phyloP scores from a whole-genome alignment of 2,329 filamentous ascomycete genomes.

The Fusarium sp. region DNA sequence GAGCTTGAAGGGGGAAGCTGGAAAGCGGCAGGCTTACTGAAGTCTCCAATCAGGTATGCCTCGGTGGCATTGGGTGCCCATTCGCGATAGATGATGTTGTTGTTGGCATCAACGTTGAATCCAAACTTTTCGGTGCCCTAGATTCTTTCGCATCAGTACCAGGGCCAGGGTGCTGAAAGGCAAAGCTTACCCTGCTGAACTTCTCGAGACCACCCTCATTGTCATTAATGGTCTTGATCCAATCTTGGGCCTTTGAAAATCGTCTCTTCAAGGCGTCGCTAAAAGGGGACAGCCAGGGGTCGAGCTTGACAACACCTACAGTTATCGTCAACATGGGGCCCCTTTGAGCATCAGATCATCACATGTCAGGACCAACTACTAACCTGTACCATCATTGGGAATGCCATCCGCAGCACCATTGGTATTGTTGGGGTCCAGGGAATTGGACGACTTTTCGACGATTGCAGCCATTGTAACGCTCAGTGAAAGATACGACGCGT shows the following conservation, averaged over 20 bases:
- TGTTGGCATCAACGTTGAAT: conserved; percentile 82
- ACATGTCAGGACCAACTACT: conserved; percentile 40
- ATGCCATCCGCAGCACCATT: conserved; percentile 60
- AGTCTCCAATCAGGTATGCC: conserved; percentile 92
- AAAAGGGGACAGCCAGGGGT: conserved; percentile 92
- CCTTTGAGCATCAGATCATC: conserved; percentile 34
- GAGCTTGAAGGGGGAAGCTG: conserved; percentile 6
- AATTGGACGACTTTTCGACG: conserved; percentile 57
- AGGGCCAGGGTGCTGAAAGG: background rate
- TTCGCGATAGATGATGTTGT: conserved; percentile 91
- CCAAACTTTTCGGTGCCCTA: conserved; percentile 90
- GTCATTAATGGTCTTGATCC: conserved; percentile 86
- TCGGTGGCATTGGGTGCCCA: conserved; percentile 93
- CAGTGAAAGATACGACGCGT: conserved; percentile 21
- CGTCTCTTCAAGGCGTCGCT: conserved; percentile 79
- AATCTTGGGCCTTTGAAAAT: conserved; percentile 83
- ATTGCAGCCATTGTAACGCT: conserved; percentile 47
- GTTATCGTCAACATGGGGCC: conserved; percentile 32
- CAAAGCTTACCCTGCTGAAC: conserved; percentile 79
- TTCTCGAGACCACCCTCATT: conserved; percentile 90
- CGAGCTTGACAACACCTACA: conserved; percentile 84
- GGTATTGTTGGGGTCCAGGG: conserved; percentile 51
- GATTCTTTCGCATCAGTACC: conserved; percentile 7
- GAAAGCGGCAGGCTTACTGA: conserved; percentile 71
- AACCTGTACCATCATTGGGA: conserved; percentile 80